Base-by-base conservation (phyloP, 805 yeast genomes). In the Dipodascus albidus region DNA sequence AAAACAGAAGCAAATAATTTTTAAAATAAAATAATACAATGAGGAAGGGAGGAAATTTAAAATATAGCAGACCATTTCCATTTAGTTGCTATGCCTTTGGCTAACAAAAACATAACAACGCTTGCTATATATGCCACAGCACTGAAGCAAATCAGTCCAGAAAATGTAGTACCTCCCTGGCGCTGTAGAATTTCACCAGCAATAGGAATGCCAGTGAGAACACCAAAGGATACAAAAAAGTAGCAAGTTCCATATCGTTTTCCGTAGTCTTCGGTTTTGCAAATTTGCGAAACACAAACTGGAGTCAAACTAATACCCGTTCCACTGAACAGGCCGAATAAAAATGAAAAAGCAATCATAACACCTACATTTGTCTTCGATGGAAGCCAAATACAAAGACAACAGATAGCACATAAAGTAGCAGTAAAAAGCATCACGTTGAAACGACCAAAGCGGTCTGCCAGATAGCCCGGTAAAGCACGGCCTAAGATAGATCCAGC, bases 201-300 rank as follows among this genome's bases (percentile, higher is more conserved):
- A 6, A 69, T 59, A 4, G 74, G 74, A 23, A 68, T 59, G 2
- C 74, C 74, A 2, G 67, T 66, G 24, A 70, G 62, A 1, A 66
- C 63, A 3, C 68, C 73, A 41, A 70, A 60, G 47, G 69, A 63
- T 8, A 64, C 70, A 27, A 70, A 57, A 50, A 79, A 80, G 63
- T 81, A 83, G 56, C 81, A 75, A 15, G 87, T 74, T 0, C 89
- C 89, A 58, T 80, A 85, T 20, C 84, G 67, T 57, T 78, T 80
- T 19, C 90, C 90, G 63, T 83, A 84, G 53, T 81, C 77, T 55
- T 74, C 71, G 0, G 83, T 81, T 15, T 74, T 75, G n/a, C 83
- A 77, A 24, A 85, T 79, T 49, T 78, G 77, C 0, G 85, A 78
- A n/a, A 83, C 74, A 56, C 90, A 83, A 2, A 80, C 81, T 0